Conservation (phyloP, 2,329 filamentous ascomycete species). For the Fusarium papillatum region DNA sequence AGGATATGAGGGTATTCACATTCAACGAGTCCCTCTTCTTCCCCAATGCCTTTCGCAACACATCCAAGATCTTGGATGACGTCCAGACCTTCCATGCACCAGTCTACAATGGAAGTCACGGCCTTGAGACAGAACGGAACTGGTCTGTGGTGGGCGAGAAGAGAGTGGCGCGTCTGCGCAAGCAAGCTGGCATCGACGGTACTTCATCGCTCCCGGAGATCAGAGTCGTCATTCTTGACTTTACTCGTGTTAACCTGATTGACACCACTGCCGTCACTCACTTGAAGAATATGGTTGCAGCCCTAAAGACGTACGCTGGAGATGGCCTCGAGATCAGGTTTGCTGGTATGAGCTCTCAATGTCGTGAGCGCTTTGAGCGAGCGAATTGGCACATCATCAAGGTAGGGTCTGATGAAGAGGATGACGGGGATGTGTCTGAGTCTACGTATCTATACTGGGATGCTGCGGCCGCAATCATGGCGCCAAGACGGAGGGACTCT, state of each 20-base stretch:
- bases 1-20: constrained; percentile 67
- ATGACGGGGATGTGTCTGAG: constrained; percentile 9
- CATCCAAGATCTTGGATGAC: constrained; percentile 62
- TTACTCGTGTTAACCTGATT: constrained; percentile 64
- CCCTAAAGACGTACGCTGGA: constrained; percentile 64
- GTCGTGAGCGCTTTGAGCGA: constrained; percentile 53
- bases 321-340: constrained; percentile 61
- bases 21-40: constrained; percentile 72
- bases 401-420: constrained; percentile 15
- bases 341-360: constrained; percentile 59
- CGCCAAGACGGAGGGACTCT: constrained; percentile 33
- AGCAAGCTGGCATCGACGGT: constrained; percentile 49
- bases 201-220: constrained; percentile 53
- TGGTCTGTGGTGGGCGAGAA: constrained; percentile 68
- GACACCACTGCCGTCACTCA: constrained; percentile 66
- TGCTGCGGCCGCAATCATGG: constrained; percentile 20
- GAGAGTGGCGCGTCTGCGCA: constrained; percentile 60
- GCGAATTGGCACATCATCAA: constrained; percentile 51
- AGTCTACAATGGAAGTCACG: constrained; percentile 50
- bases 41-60: constrained; percentile 69
- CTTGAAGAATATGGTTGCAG: constrained; percentile 61
- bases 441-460: constrained; percentile 33
- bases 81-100: constrained; percentile 60
- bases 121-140: constrained; percentile 54
- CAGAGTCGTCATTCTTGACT: constrained; percentile 64